phyloP scores from a whole-genome alignment of 331 rosid genomes.

The Telfairia occidentalis region DNA sequence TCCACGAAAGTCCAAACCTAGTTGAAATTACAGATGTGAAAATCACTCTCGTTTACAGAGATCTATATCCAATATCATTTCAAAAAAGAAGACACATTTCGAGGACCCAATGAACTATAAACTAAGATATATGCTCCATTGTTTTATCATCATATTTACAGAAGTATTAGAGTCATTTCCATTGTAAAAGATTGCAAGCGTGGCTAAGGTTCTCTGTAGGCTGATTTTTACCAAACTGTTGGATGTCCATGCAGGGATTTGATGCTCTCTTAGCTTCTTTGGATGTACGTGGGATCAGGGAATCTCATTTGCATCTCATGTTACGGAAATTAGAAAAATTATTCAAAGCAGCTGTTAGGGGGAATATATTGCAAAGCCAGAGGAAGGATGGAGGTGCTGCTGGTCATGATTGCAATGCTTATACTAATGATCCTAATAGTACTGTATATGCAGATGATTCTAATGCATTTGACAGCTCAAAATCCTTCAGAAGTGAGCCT shows the following conservation, averaged over 20 bases:
- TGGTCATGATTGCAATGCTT: conserved; percentile 17
- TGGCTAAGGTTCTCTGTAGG: not conserved
- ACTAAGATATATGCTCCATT: not conserved
- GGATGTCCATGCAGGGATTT: conserved; percentile 39
- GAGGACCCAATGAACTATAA: not conserved
- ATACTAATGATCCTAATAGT: conserved; percentile 24
- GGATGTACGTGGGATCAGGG: conserved; percentile 68
- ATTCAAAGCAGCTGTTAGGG: conserved; percentile 44
- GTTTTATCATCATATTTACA: not conserved
- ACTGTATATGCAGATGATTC: conserved; percentile 25
- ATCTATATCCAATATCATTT: not conserved
- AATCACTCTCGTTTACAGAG: not conserved
- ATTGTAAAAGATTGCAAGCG: not conserved
- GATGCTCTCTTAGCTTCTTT: conserved; percentile 53
- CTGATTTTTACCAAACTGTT: not conserved
- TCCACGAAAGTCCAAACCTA: no score
- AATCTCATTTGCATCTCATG: conserved; percentile 59
- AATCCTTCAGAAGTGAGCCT: conserved; percentile 47
- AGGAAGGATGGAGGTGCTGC: conserved; percentile 21
- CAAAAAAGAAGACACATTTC: not conserved
- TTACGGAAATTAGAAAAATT: conserved; percentile 39
- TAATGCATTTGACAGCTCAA: conserved; percentile 34
- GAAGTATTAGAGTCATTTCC: not conserved
- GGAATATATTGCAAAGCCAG: conserved; percentile 17
- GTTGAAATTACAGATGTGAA: not conserved